These are phyloP conservation scores for Aspergillus sp. DNA, from an alignment of 2,329 filamentous ascomycete genomes.

Conservation along the genomic window DNA sequence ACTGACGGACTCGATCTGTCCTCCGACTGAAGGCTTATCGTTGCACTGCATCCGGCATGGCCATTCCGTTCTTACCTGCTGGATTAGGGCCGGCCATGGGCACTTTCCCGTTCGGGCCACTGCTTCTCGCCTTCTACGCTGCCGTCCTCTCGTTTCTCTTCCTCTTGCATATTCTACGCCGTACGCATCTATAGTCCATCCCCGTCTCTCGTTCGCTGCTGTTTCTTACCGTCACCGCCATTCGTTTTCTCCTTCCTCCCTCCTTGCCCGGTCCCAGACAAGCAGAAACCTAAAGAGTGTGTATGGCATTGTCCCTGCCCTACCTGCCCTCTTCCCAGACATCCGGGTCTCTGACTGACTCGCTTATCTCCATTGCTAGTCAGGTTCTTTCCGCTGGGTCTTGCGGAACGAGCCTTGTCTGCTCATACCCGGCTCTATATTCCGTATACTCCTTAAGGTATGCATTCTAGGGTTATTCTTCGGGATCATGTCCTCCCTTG, in stretches of 20 bases:
- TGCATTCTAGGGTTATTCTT: no score
- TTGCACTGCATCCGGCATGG: no score
- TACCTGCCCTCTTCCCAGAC: not conserved
- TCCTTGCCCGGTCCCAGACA: not conserved
- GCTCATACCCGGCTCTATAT: no score
- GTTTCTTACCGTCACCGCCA: not conserved
- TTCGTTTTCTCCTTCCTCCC: not conserved
- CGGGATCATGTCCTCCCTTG: no score
- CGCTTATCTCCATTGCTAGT: no score
- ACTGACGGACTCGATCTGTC: no score
- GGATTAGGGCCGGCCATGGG: no score
- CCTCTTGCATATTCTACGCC: not conserved
- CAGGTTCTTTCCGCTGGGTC: no score
- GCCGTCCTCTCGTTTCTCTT: not conserved
- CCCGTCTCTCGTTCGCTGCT: not conserved
- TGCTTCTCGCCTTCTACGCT: not conserved
- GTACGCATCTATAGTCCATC: not conserved
- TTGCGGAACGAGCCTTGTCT: no score
- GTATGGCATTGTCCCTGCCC: conserved; percentile 1
- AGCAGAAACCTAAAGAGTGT: not conserved
- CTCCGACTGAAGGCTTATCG: no score
- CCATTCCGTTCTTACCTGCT: no score
- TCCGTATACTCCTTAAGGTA: no score
- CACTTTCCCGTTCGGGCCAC: not conserved
- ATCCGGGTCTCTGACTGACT: not conserved